These are phyloP conservation scores for Neocucurbitaria cava DNA, from an alignment of 2,329 filamentous ascomycete species.

Conservation along the genomic window DNA sequence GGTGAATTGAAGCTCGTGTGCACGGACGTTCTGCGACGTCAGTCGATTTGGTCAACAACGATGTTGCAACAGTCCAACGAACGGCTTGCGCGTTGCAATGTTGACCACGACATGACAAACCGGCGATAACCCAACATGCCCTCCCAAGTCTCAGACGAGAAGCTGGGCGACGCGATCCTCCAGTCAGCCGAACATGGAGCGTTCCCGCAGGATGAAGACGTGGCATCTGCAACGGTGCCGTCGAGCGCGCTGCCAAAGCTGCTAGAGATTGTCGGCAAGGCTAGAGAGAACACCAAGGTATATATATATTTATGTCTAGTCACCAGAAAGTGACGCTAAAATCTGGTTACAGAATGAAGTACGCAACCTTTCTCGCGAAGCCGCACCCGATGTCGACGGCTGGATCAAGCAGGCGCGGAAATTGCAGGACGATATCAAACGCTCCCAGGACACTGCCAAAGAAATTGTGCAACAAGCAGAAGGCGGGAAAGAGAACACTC, in stretches of 20 bases:
- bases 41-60: constrained; percentile 6
- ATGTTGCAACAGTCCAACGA: constrained; percentile 9
- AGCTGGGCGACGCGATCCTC: constrained; percentile 67
- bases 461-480: constrained; percentile 82
- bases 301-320: neutral
- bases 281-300: constrained; percentile 62
- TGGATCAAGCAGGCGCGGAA: constrained; percentile 88
- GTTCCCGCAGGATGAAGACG: constrained; percentile 64
- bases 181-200: constrained; percentile 65
- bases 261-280: constrained; percentile 59
- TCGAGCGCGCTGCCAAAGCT: constrained; percentile 57
- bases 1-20: constrained; percentile 10
- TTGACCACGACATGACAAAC: constrained; percentile 23
- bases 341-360: constrained; percentile 67
- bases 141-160: constrained; percentile 37
- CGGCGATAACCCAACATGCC: constrained; percentile 30
- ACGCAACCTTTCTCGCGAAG: constrained; percentile 75
- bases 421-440: constrained; percentile 83
- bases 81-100: constrained; percentile 3
- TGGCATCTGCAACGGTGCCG: constrained; percentile 61
- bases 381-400: constrained; percentile 78
- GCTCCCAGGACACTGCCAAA: constrained; percentile 78
- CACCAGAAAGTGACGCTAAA: constrained; percentile 7
- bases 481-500: constrained; percentile 68
- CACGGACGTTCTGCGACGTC: constrained; percentile 10